These are phyloP conservation scores for Penicillium cinerascens DNA, from an alignment of 495 filamentous ascomycete genomes.

Conservation along the genomic window DNA sequence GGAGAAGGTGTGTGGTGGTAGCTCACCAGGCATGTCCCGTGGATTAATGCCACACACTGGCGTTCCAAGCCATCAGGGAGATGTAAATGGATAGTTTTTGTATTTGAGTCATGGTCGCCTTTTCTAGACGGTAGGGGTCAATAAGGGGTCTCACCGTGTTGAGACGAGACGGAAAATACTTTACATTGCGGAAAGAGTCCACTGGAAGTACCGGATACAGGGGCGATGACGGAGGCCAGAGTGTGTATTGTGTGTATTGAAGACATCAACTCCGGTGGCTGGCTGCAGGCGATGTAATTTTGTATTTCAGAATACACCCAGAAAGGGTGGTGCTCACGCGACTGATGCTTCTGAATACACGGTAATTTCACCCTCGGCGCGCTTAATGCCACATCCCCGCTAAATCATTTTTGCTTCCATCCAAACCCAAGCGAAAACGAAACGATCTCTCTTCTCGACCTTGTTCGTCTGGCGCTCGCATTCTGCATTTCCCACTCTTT, in stretches of 20 bases:
- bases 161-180: neutral
- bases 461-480: conserved; percentile 26
- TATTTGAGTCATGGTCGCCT: neutral
- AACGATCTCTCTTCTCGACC: conserved; percentile 29
- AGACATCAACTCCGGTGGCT: conserved; percentile 10
- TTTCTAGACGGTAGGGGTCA: neutral
- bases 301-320: neutral
- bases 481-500: conserved; percentile 16
- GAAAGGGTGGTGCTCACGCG: conserved; percentile 9
- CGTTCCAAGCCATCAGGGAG: conserved; percentile 1
- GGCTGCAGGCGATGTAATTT: conserved; percentile 1
- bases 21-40: conserved; percentile 4
- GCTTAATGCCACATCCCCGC: conserved; percentile 28
- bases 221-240: neutral
- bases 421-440: conserved; percentile 32
- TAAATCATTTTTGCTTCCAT: conserved; percentile 29
- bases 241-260: conserved; percentile 16
- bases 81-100: neutral
- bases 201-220: neutral
- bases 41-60: conserved; percentile 1
- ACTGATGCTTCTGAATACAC: conserved; percentile 5
- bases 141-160: neutral
- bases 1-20: conserved; percentile 4
- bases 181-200: neutral
- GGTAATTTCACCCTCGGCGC: conserved; percentile 8